These are phyloP conservation scores for Schoenoplectus triqueter DNA, from an alignment of 202 grass and related monocot genomes.

Conservation along the genomic window DNA sequence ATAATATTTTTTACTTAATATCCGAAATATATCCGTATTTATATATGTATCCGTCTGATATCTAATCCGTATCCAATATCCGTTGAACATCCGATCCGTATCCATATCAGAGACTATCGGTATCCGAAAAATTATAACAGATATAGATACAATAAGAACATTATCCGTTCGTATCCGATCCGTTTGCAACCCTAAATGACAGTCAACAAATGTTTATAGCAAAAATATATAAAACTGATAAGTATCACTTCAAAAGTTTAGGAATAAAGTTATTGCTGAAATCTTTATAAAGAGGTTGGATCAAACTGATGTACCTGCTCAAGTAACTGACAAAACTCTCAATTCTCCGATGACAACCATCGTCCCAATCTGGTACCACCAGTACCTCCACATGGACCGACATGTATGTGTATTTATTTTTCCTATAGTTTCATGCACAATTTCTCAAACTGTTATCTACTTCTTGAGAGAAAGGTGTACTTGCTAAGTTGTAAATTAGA, in stretches of 20 bases:
- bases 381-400: slow-evolving; percentile 33
- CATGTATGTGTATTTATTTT: slow-evolving; percentile 34
- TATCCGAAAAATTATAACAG: too few relatives aligned
- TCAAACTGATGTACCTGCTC: slow-evolving; percentile 31
- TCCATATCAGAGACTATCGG: too few relatives aligned
- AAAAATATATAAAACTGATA: slow-evolving; percentile 29
- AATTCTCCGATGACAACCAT: slow-evolving; percentile 36
- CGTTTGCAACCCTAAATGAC: too few relatives aligned
- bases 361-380: slow-evolving; percentile 34
- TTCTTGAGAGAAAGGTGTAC: not conserved
- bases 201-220: not conserved
- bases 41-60: too few relatives aligned
- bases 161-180: too few relatives aligned
- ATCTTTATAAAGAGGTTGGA: slow-evolving; percentile 32
- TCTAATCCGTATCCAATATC: too few relatives aligned
- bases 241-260: slow-evolving; percentile 40
- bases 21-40: too few relatives aligned
- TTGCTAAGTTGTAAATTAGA: not conserved
- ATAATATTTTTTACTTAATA: too few relatives aligned
- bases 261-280: slow-evolving; percentile 27
- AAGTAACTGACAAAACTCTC: slow-evolving; percentile 36
- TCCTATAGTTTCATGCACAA: slow-evolving; percentile 3
- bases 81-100: too few relatives aligned
- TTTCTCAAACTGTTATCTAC: not conserved
- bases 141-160: too few relatives aligned